Evolutionary conservation across 148 eudicot genomes (phyloP).

Genomic region (Cornus florida): DNA sequence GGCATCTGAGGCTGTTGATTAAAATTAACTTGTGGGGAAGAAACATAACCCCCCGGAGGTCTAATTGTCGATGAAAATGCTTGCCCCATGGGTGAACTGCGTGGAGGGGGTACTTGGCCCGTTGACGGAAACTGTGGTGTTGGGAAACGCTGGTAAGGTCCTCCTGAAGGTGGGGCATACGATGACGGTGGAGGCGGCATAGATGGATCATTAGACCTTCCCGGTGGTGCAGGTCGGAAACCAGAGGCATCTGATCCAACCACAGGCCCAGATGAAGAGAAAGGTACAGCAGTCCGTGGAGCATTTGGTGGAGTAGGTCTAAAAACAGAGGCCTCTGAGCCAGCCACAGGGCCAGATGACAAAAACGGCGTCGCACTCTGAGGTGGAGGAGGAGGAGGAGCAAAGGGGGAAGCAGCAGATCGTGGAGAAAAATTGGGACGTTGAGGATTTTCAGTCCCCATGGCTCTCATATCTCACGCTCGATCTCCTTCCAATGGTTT

Average conservation of each 20-base stretch:
- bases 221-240: slow-evolving; percentile 51
- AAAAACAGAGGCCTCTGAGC: slow-evolving; percentile 54
- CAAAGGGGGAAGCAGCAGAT: slow-evolving; percentile 64
- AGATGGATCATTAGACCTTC: slow-evolving; percentile 30
- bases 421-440: slow-evolving; percentile 52
- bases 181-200: slow-evolving; percentile 35
- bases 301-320: slow-evolving; percentile 51
- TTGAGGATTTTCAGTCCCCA: slow-evolving; percentile 80
- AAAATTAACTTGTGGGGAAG: slow-evolving; percentile 24
- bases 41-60: slow-evolving; percentile 41
- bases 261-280: slow-evolving; percentile 48
- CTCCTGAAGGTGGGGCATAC: slow-evolving; percentile 44
- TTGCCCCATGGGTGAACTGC: slow-evolving; percentile 45
- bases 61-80: slow-evolving; percentile 45
- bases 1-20: slow-evolving; percentile 30
- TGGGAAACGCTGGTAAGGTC: slow-evolving; percentile 56
- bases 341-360: slow-evolving; percentile 65
- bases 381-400: slow-evolving; percentile 62
- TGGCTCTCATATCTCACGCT: slow-evolving; percentile 24
- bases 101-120: slow-evolving; percentile 41
- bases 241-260: slow-evolving; percentile 44
- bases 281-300: slow-evolving; percentile 40
- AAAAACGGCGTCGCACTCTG: slow-evolving; percentile 59
- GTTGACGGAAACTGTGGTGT: slow-evolving; percentile 56
- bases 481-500: slow-evolving; percentile 24